phyloP scores from a whole-genome alignment of 2,329 filamentous ascomycete species.

The Neobulgaria alba region DNA sequence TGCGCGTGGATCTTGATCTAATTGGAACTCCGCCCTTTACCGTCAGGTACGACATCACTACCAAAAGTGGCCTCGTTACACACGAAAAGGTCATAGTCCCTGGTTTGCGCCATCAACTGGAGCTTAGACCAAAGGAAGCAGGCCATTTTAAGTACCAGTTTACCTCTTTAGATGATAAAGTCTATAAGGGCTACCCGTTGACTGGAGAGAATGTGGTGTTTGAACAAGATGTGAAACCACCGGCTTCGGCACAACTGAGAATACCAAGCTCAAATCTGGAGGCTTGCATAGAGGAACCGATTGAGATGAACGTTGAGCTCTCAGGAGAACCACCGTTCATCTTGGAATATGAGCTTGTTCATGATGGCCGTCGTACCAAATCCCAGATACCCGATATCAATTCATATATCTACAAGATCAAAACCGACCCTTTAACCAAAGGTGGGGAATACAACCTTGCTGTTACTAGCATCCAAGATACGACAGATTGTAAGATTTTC shows the following conservation, averaged over 20 bases:
- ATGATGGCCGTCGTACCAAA: conserved; percentile 76
- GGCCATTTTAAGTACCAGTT: conserved; percentile 86
- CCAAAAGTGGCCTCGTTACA: conserved; percentile 41
- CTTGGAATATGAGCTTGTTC: conserved; percentile 85
- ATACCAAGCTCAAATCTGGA: conserved; percentile 45
- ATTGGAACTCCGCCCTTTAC: conserved; percentile 87
- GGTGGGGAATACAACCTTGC: conserved; percentile 88
- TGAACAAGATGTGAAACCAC: conserved; percentile 88
- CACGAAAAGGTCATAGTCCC: conserved; percentile 41
- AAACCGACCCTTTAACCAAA: conserved; percentile 63
- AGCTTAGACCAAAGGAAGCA: conserved; percentile 71
- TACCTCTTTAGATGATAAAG: conserved; percentile 67
- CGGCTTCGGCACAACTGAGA: conserved; percentile 69
- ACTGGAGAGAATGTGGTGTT: conserved; percentile 54
- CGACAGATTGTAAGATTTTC: conserved; percentile 75
- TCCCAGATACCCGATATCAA: conserved; percentile 57
- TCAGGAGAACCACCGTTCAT: conserved; percentile 80
- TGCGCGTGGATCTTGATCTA: conserved; percentile 81
- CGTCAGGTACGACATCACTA: conserved; percentile 68
- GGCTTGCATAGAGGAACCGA: conserved; percentile 75
- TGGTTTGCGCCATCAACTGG: conserved; percentile 74
- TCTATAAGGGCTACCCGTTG: conserved; percentile 64
- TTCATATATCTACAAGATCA: conserved; percentile 57
- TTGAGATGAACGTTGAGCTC: conserved; percentile 65
- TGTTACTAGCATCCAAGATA: conserved; percentile 78